Evolutionary conservation across 1,139 yeast genomes (phyloP).

Genomic region (Suhomyces anneliseae): DNA sequence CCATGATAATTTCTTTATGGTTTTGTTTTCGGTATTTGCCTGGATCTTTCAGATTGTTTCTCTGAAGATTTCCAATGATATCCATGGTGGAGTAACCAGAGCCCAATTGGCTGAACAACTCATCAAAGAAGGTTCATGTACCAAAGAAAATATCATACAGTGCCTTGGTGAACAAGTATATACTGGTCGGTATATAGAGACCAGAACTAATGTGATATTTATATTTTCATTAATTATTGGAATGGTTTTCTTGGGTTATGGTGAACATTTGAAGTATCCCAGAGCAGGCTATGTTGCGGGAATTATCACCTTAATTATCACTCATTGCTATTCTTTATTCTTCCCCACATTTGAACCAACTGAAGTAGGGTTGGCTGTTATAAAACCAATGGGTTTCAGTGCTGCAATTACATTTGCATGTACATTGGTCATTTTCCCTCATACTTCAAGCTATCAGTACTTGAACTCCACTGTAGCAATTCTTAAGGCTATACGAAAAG

Average conservation of each 20-base stretch:
- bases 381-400: constrained; percentile 29
- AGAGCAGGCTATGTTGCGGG: constrained; percentile 25
- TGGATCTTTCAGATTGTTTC: constrained; percentile 30
- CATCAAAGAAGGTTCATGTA: constrained; percentile 31
- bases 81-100: constrained; percentile 28
- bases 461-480: constrained; percentile 20
- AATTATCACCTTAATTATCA: constrained; percentile 23
- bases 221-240: constrained; percentile 28
- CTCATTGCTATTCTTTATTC: constrained; percentile 27
- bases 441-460: constrained; percentile 28
- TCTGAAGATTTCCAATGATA: constrained; percentile 24
- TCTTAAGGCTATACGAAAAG: constrained; percentile 17
- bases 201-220: constrained; percentile 27
- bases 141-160: constrained; percentile 17
- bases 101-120: constrained; percentile 19
- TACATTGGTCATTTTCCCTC: constrained; percentile 29
- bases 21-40: constrained; percentile 20
- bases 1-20: constrained; percentile 17
- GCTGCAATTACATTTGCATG: constrained; percentile 22
- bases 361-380: constrained; percentile 19
- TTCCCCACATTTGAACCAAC: constrained; percentile 30
- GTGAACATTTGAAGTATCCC: constrained; percentile 22
- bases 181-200: constrained; percentile 31
- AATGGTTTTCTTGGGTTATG: constrained; percentile 26
- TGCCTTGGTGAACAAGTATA: constrained; percentile 27